A percentile compares a stretch with the other conserved stretches of the same genome.
phyloP scores from a whole-genome alignment of 2,329 filamentous ascomycete species.

The Hypoxylon sp. region DNA sequence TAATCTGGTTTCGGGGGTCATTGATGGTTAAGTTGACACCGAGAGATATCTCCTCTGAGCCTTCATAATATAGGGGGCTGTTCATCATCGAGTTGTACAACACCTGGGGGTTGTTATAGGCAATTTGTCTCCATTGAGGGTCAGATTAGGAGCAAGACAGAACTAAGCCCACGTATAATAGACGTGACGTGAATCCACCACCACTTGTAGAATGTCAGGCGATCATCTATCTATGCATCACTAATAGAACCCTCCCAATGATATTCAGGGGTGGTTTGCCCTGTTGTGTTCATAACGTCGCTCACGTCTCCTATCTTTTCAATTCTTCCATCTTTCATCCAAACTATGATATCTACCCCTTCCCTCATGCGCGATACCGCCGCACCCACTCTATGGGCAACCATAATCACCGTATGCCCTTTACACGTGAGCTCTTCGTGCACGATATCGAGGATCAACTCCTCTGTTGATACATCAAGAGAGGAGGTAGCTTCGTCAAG shows the following conservation, averaged over 20 bases:
- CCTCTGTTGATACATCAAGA: constrained; percentile 55
- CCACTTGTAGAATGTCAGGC: background rate
- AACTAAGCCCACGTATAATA: background rate
- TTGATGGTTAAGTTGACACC: constrained; percentile 10
- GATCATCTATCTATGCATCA: background rate
- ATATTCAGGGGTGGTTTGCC: background rate
- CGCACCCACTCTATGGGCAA: constrained; percentile 55
- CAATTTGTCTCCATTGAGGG: background rate
- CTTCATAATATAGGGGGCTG: background rate
- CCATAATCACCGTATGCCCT: constrained; percentile 55
- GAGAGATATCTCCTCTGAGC: background rate
- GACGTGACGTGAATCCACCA: background rate
- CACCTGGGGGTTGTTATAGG: too few relatives aligned
- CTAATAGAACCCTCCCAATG: background rate
- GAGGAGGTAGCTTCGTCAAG: constrained; percentile 55
- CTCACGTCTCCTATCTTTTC: constrained; percentile 26
- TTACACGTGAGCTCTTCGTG: constrained; percentile 50
- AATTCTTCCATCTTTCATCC: constrained; percentile 49
- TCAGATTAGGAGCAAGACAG: background rate
- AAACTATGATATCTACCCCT: constrained; percentile 50
- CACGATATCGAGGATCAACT: constrained; percentile 53
- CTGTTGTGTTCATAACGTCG: constrained; percentile 9
- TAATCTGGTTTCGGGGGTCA: constrained; percentile 23
- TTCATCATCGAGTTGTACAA: background rate
- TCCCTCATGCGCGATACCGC: constrained; percentile 46